phyloP scores from a whole-genome alignment of 371 early-diverging fungal genomes.

The Haplosporangium sp. region DNA sequence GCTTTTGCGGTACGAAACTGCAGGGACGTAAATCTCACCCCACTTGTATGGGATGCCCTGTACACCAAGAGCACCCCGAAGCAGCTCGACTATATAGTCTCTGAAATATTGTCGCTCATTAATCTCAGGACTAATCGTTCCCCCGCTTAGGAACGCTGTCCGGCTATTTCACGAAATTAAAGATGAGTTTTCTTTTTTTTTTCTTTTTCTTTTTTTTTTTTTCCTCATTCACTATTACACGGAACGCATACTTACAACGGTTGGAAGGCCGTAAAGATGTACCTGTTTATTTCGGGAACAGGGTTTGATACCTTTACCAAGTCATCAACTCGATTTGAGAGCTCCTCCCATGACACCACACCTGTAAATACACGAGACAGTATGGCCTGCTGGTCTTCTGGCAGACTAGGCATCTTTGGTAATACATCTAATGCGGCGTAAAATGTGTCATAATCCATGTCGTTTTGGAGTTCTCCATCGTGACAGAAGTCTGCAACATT shows the following conservation, averaged over 20 bases:
- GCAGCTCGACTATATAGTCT: slow-evolving; percentile 32
- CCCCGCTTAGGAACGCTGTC: slow-evolving; percentile 15
- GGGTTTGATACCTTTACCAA: slow-evolving; percentile 26
- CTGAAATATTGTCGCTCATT: slow-evolving; percentile 31
- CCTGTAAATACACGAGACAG: slow-evolving; percentile 16
- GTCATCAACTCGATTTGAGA: slow-evolving; percentile 20
- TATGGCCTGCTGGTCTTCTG: slow-evolving; percentile 13
- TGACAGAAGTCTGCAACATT: slow-evolving; percentile 26
- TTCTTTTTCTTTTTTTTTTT: neutral
- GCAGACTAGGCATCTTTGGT: slow-evolving; percentile 15
- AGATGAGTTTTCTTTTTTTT: neutral
- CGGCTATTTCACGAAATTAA: slow-evolving; percentile 1
- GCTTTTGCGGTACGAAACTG: slow-evolving; percentile 19
- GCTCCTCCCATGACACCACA: slow-evolving; percentile 1
- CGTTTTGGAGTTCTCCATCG: slow-evolving; percentile 18
- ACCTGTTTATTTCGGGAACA: slow-evolving; percentile 23
- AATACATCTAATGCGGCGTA: slow-evolving; percentile 7
- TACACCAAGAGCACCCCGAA: slow-evolving; percentile 25
- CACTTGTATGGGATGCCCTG: slow-evolving; percentile 23
- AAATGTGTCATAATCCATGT: slow-evolving; percentile 14
- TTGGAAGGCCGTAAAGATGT: slow-evolving; percentile 29
- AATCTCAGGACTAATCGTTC: slow-evolving; percentile 10
- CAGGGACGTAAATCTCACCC: slow-evolving; percentile 35
- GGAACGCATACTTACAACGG: slow-evolving; percentile 18
- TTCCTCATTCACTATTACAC: neutral